Base-by-base conservation (phyloP, 139 green algal species). In the Eudorina sp. region DNA sequence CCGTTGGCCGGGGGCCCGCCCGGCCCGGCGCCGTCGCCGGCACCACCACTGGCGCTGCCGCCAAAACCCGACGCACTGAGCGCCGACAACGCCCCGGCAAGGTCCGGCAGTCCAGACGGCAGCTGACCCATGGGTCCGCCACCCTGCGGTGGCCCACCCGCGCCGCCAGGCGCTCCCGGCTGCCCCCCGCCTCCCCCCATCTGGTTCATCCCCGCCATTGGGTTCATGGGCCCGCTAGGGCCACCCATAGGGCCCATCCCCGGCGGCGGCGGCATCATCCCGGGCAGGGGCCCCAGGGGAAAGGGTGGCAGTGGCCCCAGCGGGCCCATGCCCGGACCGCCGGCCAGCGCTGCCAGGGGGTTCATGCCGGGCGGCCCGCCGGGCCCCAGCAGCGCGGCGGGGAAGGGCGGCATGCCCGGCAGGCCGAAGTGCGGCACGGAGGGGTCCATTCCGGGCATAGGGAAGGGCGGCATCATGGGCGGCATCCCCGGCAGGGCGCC, bases 341-440 rank as follows among this genome's bases (percentile, higher is more conserved):
- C 45, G 14, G 18, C 45, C 74, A 82, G 36, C 29, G 72, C 29
- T 27, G 45, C 53, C 2, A 66, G 53, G 16, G 70, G 70, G 70
- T 79, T 79, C 53, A 84, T 84, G 48, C n/a, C 48, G 0, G 75
- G 46, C 5, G 51, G 46, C 21, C 6, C 48, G 5, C 75, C 75
- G 14, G 77, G 77, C 11, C 77, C 77, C 77, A 84, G 53, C 51
- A 84, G 77, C 53, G 36, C 53, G 13, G 48, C 75, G 36, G 77
- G 78, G 78, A 85, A 85, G 58, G 78, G 77, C 53, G 77, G 77
- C 77, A 84, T 72, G 31, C 77, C 75, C 19, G 48, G 77, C 29
- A 64, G 48, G 14, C 48, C 46, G 46, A 68, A 83, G 48, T n/a
- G 75, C 29, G 48, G 48, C 0, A 21, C 75, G 34, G 34, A 31